These are phyloP conservation scores for Penicillium frequentans DNA, from an alignment of 2,329 filamentous ascomycete species.

Conservation along the genomic window DNA sequence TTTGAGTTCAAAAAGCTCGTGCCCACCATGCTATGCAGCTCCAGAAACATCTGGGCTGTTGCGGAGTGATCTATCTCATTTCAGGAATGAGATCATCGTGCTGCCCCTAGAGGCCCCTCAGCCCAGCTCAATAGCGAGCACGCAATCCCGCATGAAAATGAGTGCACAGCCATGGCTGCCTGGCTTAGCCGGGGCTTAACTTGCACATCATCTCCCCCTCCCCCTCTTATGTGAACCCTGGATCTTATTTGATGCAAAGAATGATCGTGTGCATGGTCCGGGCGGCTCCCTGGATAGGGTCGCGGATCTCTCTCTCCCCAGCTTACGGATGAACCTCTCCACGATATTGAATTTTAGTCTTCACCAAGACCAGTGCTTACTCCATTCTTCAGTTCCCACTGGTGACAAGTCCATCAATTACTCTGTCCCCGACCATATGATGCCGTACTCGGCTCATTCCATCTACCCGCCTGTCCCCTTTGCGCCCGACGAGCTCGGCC, in stretches of 20 bases:
- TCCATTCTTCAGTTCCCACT: constrained; percentile 18
- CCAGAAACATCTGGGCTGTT: neutral
- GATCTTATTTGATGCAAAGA: constrained; percentile 10
- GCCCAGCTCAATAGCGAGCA: constrained; percentile 28
- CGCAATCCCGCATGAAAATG: constrained; percentile 38
- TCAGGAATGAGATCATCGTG: constrained; percentile 20
- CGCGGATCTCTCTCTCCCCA: constrained; percentile 1
- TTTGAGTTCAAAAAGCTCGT: constrained; percentile 5
- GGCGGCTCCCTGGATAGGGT: constrained; percentile 10
- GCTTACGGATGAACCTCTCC: constrained; percentile 3
- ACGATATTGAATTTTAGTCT: neutral
- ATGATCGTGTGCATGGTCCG: constrained; percentile 20
- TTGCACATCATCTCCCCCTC: constrained; percentile 4
- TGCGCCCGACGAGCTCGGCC: constrained; percentile 37
- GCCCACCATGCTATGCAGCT: neutral
- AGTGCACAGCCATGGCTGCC: constrained; percentile 27
- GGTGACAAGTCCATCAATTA: constrained; percentile 41
- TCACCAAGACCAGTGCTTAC: constrained; percentile 24
- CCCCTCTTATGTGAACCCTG: constrained; percentile 10
- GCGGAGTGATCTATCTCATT: constrained; percentile 5
- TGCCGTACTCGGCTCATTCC: constrained; percentile 39
- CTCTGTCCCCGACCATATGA: constrained; percentile 39
- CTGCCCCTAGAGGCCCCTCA: neutral
- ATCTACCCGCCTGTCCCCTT: constrained; percentile 41
- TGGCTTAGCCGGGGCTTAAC: constrained; percentile 7